phyloP scores from a whole-genome alignment of 495 filamentous ascomycete species.

The Penicillium pulvis region DNA sequence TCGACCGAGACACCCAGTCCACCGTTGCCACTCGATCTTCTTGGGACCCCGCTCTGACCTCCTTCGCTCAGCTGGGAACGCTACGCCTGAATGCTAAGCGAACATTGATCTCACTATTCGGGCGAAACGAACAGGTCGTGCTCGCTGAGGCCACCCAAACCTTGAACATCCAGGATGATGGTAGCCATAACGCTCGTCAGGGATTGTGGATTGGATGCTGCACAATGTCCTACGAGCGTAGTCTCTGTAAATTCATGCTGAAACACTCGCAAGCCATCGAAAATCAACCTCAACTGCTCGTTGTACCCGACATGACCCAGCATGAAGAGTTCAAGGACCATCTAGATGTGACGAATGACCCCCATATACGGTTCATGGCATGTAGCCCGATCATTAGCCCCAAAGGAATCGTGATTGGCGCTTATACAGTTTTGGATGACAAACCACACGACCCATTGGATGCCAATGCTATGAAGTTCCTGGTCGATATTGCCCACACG shows the following conservation, averaged over 20 bases:
- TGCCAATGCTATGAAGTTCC: neutral
- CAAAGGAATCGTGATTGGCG: conserved; percentile 16
- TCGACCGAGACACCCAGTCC: conserved; percentile 6
- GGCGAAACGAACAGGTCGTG: conserved; percentile 54
- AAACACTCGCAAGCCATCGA: conserved; percentile 5
- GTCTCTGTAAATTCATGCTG: conserved; percentile 47
- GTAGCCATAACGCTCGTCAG: conserved; percentile 32
- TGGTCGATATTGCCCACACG: conserved; percentile 15
- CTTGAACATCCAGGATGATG: conserved; percentile 43
- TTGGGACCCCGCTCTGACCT: conserved; percentile 57
- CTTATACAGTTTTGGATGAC: conserved; percentile 20
- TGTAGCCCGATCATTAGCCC: conserved; percentile 25
- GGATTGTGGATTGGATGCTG: conserved; percentile 44
- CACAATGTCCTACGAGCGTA: conserved; percentile 34
- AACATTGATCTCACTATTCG: conserved; percentile 59
- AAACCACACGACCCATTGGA: conserved; percentile 17
- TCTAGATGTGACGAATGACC: conserved; percentile 37
- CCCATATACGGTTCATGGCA: conserved; percentile 54
- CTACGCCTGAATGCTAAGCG: conserved; percentile 54
- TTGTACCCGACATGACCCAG: conserved; percentile 22
- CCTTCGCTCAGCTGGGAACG: conserved; percentile 61
- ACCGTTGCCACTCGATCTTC: conserved; percentile 26
- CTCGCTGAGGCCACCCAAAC: conserved; percentile 63
- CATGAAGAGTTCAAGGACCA: conserved; percentile 30
- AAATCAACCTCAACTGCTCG: conserved; percentile 19